Evolutionary conservation across 768 basidiomycete genomes (phyloP).

Genomic region (Tulasnella sp.): DNA sequence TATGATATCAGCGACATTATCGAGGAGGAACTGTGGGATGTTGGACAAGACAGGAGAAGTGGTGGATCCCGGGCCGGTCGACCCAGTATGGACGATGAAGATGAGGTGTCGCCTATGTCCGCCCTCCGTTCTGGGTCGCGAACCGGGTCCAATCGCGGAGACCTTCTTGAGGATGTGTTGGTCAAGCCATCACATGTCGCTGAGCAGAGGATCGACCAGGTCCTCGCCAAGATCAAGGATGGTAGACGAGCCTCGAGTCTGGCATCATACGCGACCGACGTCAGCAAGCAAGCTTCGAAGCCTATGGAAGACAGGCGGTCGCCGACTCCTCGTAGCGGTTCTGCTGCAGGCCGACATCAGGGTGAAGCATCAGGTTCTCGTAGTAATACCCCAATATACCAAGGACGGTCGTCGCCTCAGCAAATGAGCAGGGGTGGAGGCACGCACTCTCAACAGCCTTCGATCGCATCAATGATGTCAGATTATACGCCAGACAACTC

Average conservation of each 20-base stretch:
- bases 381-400: constrained; percentile 43
- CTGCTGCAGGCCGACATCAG: constrained; percentile 17
- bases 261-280: not conserved
- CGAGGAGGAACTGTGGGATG: constrained; percentile 80
- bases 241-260: constrained; percentile 18
- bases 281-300: not conserved
- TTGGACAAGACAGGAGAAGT: constrained; percentile 27
- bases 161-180: constrained; percentile 70
- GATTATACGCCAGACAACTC: constrained; percentile 38
- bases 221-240: constrained; percentile 74
- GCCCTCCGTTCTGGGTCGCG: constrained; percentile 6
- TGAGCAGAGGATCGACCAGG: constrained; percentile 71
- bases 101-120: constrained; percentile 34
- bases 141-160: constrained; percentile 41
- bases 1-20: constrained; percentile 93
- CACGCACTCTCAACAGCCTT: constrained; percentile 60
- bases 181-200: constrained; percentile 61
- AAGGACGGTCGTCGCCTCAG: constrained; percentile 37
- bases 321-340: constrained; percentile 32
- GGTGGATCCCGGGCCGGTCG: constrained; percentile 39
- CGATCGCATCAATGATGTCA: constrained; percentile 75
- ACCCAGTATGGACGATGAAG: constrained; percentile 43
- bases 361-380: constrained; percentile 11
- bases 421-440: constrained; percentile 33
- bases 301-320: constrained; percentile 27